These are phyloP conservation scores for Camelina neglecta DNA, from an alignment of 345 rosid genomes.

Conservation along the genomic window DNA sequence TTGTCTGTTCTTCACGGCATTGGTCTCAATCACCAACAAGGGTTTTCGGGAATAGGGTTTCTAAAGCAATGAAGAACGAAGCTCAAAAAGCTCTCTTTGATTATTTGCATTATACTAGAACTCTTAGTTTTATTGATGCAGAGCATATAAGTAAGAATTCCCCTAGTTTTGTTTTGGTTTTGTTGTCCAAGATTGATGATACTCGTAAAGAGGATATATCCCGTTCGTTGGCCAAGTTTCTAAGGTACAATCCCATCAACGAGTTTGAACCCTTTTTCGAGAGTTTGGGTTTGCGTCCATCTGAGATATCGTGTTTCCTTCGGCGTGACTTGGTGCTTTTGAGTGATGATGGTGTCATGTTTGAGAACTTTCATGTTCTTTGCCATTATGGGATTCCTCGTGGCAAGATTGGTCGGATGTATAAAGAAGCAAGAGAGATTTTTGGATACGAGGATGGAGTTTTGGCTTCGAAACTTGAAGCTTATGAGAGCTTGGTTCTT, in stretches of 20 bases:
- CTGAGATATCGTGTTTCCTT: conserved; percentile 53
- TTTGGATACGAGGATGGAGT: conserved; percentile 57
- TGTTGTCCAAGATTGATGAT: conserved; percentile 50
- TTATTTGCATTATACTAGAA: conserved; percentile 68
- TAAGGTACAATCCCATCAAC: conserved; percentile 78
- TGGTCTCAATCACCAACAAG: conserved; percentile 44
- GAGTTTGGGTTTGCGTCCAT: conserved; percentile 70
- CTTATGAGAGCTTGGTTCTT: conserved; percentile 68
- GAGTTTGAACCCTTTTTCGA: conserved; percentile 92
- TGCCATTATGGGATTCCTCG: conserved; percentile 66
- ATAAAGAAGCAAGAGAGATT: conserved; percentile 60
- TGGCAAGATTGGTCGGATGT: conserved; percentile 64
- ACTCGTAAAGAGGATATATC: conserved; percentile 44
- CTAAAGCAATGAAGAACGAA: conserved; percentile 40
- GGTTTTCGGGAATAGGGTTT: conserved; percentile 37
- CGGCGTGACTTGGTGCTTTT: conserved; percentile 57
- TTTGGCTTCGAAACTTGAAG: conserved; percentile 56
- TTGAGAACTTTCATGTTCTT: conserved; percentile 69
- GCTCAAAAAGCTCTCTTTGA: conserved; percentile 76
- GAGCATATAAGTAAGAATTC: conserved; percentile 74
- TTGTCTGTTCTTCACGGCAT: conserved; percentile 35
- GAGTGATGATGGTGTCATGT: conserved; percentile 64
- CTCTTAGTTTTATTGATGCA: conserved; percentile 62
- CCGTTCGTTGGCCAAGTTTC: conserved; percentile 49
- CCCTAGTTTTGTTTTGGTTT: conserved; percentile 51